Evolutionary conservation across 345 rosid species (phyloP), one percentile per base, ranked within the genome.

Genomic region (Combretum micranthum): DNA sequence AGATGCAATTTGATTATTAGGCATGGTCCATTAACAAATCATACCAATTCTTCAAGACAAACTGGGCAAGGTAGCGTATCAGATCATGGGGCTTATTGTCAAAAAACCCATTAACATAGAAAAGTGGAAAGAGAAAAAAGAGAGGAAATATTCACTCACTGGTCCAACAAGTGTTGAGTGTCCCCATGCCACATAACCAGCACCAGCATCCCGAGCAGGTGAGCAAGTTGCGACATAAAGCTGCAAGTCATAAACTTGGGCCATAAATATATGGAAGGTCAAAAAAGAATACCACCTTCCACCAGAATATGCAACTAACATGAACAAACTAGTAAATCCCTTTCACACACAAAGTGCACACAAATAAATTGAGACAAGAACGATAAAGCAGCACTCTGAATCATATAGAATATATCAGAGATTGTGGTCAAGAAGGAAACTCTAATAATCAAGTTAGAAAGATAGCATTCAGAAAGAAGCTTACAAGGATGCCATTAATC

Each of bases 111-210:
- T 25, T 12, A 13, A 21, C 16, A 21, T 14, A 44, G 26, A 20
- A 20, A 13, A 42, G 14, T 15, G 57, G 20, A 47, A 42, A 49
- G 9, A 43, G n/a, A 14, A 52, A 32, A 48, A n/a, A 3, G 48
- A 18, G 6, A 10, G 17, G 26, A 11, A 9, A 26, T 17, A 69
- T 69, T 55, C 22, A 75, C 95, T 83, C 64, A 86, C 90, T 3
- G 90, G 95, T 74, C 90, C 99, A 18, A 89, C 78, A 44, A 89
- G 87, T 52, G 96, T 89, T 47, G 99, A 93, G 69, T 93, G 99
- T 13, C 99, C 99, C 99, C 99, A 93, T 44, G 97, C 92, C 54
- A 87, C 81, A 67, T 87, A 93, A 61, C 88, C 71, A 44, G 84
- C 86, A 63, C 75, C 80, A 39, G 67, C 70, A 70, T 85, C 94